A percentile compares a stretch with the other conserved stretches of the same genome.
Conservation (phyloP, 2,329 filamentous ascomycete genomes). For the Phyllosticta capitalensis region DNA sequence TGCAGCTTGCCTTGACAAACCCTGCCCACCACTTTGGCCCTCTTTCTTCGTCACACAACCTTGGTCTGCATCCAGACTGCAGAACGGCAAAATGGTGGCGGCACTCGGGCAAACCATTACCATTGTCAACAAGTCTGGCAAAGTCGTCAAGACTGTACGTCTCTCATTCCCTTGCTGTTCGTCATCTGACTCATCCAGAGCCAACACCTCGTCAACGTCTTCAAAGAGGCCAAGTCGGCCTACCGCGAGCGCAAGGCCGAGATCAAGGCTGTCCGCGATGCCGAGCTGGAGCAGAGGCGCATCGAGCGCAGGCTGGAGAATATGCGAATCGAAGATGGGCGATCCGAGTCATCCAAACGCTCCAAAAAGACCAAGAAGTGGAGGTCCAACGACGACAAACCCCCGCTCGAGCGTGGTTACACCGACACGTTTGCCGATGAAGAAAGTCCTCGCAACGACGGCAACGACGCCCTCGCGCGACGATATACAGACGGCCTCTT, state of each 20-base stretch:
- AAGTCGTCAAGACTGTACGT: conserved; percentile 79
- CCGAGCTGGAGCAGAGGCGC: conserved; percentile 45
- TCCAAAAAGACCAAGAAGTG: conserved; percentile 11
- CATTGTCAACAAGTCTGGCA: conserved; percentile 83
- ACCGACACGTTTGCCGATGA: conserved; percentile 34
- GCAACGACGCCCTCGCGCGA: conserved; percentile 31
- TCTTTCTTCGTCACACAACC: conserved; percentile 9
- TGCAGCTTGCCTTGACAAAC: not conserved
- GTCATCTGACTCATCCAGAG: conserved; percentile 46
- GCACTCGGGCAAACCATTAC: conserved; percentile 63
- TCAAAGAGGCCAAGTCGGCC: conserved; percentile 81
- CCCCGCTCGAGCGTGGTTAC: conserved; percentile 33
- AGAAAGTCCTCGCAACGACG: conserved; percentile 13
- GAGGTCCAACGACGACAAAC: conserved; percentile 24
- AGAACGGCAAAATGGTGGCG: conserved; percentile 9
- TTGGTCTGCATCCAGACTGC: conserved; percentile 6
- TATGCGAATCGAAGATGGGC: conserved; percentile 31
- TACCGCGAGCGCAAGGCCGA: conserved; percentile 84
- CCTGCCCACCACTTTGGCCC: not conserved
- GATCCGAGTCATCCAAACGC: conserved; percentile 17
- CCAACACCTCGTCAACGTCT: conserved; percentile 80
- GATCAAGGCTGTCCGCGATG: conserved; percentile 61
- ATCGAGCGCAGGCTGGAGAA: conserved; percentile 50
- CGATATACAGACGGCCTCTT: conserved; percentile 32
- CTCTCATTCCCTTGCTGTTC: conserved; percentile 10